Evolutionary conservation across 139 green algal genomes (phyloP).

Genomic region (Microglena sp.): DNA sequence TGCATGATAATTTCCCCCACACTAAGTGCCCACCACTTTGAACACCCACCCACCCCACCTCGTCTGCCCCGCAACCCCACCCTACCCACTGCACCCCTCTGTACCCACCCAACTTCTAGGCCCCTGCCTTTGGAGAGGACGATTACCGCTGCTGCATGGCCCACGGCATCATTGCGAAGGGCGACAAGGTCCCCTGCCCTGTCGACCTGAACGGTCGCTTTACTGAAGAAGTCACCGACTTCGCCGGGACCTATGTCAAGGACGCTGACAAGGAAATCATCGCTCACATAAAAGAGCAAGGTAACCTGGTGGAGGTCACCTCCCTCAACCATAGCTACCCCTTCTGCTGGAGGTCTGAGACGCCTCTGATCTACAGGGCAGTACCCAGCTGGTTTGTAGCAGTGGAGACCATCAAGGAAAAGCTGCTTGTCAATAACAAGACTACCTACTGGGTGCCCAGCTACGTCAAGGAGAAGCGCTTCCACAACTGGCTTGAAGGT

Average conservation of each 20-base stretch:
- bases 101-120: conserved; percentile 19
- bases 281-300: conserved; percentile 57
- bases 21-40: too few species aligned
- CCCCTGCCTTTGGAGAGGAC: conserved; percentile 95
- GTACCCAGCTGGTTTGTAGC: conserved; percentile 95
- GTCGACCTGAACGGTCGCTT: conserved; percentile 86
- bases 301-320: conserved; percentile 65
- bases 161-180: conserved; percentile 68
- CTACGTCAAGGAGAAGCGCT: conserved; percentile 97
- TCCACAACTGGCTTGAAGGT: conserved; percentile 97
- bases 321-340: conserved; percentile 83
- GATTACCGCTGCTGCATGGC: conserved; percentile 92
- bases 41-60: too few species aligned
- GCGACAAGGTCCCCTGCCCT: conserved; percentile 72
- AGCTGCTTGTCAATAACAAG: conserved; percentile 11
- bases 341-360: conserved; percentile 98
- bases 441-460: conserved; percentile 90
- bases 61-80: too few species aligned
- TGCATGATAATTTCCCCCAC: too few species aligned
- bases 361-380: conserved; percentile 85
- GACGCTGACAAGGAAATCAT: conserved; percentile 96
- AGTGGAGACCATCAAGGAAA: conserved; percentile 79
- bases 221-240: conserved; percentile 69
- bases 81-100: not conserved
- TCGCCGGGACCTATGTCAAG: conserved; percentile 76